Percentiles rank a stretch among this genome's conserved stretches.
These are phyloP conservation scores for Fimicolochytrium jonesii DNA, from an alignment of 192 early-diverging fungal genomes.

Conservation along the genomic window DNA sequence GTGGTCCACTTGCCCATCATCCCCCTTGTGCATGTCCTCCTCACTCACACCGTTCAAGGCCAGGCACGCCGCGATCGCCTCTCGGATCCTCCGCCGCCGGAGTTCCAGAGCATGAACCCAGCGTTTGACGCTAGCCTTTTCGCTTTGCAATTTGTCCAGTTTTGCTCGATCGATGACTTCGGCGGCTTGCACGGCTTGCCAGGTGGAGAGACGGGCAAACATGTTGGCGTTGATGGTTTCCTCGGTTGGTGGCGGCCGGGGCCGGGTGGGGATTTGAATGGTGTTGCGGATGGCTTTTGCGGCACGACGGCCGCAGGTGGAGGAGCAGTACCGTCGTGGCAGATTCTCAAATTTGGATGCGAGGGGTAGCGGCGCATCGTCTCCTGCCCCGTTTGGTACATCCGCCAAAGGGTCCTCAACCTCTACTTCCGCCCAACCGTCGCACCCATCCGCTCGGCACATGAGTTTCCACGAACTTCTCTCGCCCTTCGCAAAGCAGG, in stretches of 20 bases:
- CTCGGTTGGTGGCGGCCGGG: neutral
- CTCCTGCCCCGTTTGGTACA: neutral
- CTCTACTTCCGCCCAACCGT: neutral
- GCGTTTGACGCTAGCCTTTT: neutral
- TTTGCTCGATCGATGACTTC: neutral
- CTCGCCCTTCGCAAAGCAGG: slow-evolving; percentile 12
- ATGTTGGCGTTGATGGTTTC: neutral
- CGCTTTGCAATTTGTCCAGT: neutral
- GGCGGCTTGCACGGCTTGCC: neutral
- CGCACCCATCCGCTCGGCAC: slow-evolving; percentile 16
- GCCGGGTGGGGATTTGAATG: neutral
- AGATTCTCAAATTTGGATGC: neutral
- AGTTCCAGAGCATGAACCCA: slow-evolving; percentile 14
- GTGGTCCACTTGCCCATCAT: neutral
- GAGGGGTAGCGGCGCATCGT: neutral
- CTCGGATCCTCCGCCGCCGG: slow-evolving; percentile 11
- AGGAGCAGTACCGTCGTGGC: slow-evolving; percentile 8
- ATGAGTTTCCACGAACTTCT: slow-evolving; percentile 17
- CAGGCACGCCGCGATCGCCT: neutral
- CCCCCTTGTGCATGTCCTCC: neutral
- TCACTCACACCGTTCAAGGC: neutral
- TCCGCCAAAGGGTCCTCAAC: neutral
- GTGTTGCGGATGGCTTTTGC: neutral
- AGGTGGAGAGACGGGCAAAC: neutral
- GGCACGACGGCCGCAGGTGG: neutral